phyloP scores from a whole-genome alignment of 202 grass and related monocot genomes.

The Elaeis oleifera region DNA sequence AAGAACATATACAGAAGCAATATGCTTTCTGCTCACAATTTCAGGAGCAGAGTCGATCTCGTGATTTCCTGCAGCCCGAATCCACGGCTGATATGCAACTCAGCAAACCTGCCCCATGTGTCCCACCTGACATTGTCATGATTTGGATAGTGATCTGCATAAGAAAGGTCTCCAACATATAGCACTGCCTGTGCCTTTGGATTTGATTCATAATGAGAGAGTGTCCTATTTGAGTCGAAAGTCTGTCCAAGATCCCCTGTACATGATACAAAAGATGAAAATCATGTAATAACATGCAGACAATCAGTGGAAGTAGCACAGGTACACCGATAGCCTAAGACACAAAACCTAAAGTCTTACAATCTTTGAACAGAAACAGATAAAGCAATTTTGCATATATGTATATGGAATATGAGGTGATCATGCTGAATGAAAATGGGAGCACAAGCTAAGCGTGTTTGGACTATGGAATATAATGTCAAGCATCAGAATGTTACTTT shows the following conservation, averaged over 20 bases:
- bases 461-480: no score
- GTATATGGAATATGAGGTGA: no score
- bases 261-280: neutral
- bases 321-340: neutral
- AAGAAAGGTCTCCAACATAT: constrained; percentile 75
- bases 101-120: constrained; percentile 65
- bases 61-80: constrained; percentile 86
- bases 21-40: constrained; percentile 24
- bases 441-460: no score
- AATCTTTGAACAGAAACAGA: no score
- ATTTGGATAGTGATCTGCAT: constrained; percentile 68
- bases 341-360: no score
- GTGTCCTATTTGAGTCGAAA: constrained; percentile 71
- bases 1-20: neutral
- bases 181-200: constrained; percentile 48
- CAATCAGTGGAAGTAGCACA: neutral
- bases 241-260: constrained; percentile 85
- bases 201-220: constrained; percentile 53
- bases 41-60: constrained; percentile 67
- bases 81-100: constrained; percentile 75
- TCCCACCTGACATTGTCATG: constrained; percentile 86
- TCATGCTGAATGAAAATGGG: no score
- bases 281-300: neutral
- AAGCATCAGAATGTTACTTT: no score
- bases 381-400: no score